A percentile compares a stretch with the other conserved stretches of the same genome.
Evolutionary conservation across 2,329 filamentous ascomycete genomes (phyloP).

Genomic region (Aspergillus cejpii): DNA sequence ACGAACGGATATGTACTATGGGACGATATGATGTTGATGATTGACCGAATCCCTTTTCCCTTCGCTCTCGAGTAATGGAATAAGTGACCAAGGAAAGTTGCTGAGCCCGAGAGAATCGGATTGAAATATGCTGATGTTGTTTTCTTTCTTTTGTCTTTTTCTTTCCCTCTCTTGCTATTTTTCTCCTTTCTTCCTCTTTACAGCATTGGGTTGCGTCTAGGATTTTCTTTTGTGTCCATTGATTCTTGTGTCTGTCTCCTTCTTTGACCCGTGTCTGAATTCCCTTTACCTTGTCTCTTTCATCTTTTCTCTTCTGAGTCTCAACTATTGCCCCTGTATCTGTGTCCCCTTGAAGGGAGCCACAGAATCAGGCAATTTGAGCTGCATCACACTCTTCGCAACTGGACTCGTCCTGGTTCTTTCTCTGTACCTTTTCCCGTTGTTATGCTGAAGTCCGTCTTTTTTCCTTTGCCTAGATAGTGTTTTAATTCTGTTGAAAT

Average conservation of each 20-base stretch:
- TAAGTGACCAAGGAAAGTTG: slow-evolving; percentile 2
- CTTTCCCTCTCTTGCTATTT: slow-evolving; percentile 10
- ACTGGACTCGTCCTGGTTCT: neutral
- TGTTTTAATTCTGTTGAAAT: too few species aligned
- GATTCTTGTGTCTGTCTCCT: neutral
- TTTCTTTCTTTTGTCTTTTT: slow-evolving; percentile 12
- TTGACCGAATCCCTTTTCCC: slow-evolving; percentile 13
- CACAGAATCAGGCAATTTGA: too few species aligned
- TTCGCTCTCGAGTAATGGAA: slow-evolving; percentile 5
- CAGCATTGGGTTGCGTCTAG: slow-evolving; percentile 10
- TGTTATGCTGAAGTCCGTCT: neutral
- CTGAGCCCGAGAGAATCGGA: slow-evolving; percentile 5
- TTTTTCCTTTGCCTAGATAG: neutral
- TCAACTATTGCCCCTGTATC: neutral
- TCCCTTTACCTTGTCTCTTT: neutral
- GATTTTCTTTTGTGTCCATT: slow-evolving; percentile 1
- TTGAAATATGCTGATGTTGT: slow-evolving; percentile 7
- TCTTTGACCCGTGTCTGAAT: neutral
- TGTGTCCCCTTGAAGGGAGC: too few species aligned
- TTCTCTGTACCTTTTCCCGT: neutral
- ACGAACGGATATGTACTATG: slow-evolving; percentile 31
- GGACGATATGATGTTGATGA: slow-evolving; percentile 35
- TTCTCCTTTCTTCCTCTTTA: slow-evolving; percentile 11
- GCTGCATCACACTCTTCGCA: neutral
- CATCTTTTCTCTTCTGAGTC: neutral